Base-by-base conservation (phyloP, 345 rosid genomes). In the Toxicodendron radicans region DNA sequence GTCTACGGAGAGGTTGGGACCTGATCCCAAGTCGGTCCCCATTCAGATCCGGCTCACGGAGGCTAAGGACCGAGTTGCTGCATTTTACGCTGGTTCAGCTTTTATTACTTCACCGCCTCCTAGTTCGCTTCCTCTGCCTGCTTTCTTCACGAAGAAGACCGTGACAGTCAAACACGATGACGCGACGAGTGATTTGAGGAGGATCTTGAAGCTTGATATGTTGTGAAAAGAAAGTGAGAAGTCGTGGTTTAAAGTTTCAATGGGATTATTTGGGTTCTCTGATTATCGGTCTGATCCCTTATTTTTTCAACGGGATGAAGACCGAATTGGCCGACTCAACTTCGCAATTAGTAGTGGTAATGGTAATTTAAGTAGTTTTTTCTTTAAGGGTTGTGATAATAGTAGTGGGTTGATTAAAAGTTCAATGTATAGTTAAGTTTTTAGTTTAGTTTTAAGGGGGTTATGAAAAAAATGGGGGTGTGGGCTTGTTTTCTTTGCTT, bases 61-160 rank as follows among this genome's bases (percentile, higher is more conserved):
- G 49, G 38, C 88, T 0, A 74, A 56, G 45, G 65, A 65, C n/a
- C 60, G 58, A 5, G n/a, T 61, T 10, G 59, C 27, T 7, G 75
- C 85, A 7, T 88, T 89, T 78, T 95, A 91, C 45, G 99, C 97
- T 0, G 99, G 99, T 4, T 82, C 91, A 5, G 95, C 87, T 5
- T 91, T 89, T 52, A 24, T 89, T 60, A 75, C 90, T 0, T 95
- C 98, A 7, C 98, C 99, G n/a, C 91, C 97, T 2, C 99, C 99
- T 1, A 90, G 97, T 73, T 94, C 94, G 21, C 89, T 95, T 2
- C 99, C 98, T 43, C 64, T 95, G 14, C 99, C 97, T 7, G 92
- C 83, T 0, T 92, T 92, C 12, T 86, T 91, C 75, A 51, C 75
- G 3, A 94, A 85, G 79, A 89, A 79, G 60, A 56, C 10, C 1